Base-by-base conservation (phyloP, 139 green algal genomes). In the Axilococcus clingmanii region DNA sequence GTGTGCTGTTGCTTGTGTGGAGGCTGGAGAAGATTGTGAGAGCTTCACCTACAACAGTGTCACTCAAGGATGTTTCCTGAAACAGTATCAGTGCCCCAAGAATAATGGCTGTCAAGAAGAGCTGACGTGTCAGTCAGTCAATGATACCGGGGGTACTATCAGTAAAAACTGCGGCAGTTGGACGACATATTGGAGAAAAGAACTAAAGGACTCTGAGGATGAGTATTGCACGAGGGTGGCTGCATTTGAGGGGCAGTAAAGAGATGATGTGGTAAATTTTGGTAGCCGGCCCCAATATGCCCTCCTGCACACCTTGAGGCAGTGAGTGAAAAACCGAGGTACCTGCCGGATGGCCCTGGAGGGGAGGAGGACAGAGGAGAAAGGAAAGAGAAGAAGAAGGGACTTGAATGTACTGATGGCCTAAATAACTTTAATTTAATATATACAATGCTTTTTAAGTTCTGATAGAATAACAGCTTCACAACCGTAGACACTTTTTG, bases 41-140 rank as follows among this genome's bases (percentile, higher is more conserved):
- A 48, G 48, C 33, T 61, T 80, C 40, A 33, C 52, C 3, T 69
- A 68, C 63, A 80, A 78, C 43, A 29, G 48, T 3, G 51, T 58
- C 1, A 48, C 66, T 42, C 5, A 61, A 23, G n/a, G 46, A 43
- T 80, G 71, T 59, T 79, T 75, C 43, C 68, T 80, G 16, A 56
- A 44, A 32, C 15, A 25, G 20, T 40, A 25, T 28, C 59, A 69
- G 61, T 69, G 61, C 35, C 61, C 61, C 9, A 7, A 29, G 9
- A 28, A 45, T 7, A 63, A 63, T 48, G 20, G 56, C 44, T 12
- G 12, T n/a, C 29, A 19, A 16, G 27, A 31, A 5, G 28, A 20
- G 23, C 30, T 44, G 28, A n/a, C 7, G 7, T 28, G 47, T 14
- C 25, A 61, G 7, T 40, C 60, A 23, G 61, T 47, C 41, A 61